Base-by-base conservation (phyloP, 2,329 filamentous ascomycete species). In the Botryosphaeria dothidea region DNA sequence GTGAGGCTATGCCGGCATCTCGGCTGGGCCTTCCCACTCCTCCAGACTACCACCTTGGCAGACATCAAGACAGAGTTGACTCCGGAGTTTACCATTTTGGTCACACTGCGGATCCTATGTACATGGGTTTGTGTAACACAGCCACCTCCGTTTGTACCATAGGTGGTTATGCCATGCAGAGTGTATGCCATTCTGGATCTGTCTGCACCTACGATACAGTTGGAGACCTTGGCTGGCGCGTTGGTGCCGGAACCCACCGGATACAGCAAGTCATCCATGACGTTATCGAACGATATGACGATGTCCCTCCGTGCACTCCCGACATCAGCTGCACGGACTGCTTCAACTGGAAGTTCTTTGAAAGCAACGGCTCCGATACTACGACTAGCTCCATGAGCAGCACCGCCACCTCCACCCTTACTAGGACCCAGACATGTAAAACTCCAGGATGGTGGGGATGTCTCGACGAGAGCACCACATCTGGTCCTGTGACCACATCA, bases 151-250 rank as follows among this genome's bases (percentile, higher is more conserved):
- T 90, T 11, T 98, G 95, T 77, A 95, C 93, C 0, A 88, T 96
- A 72, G 94, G 89, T 1, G 95, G 95, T 0, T 99, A 98, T 75
- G 93, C 95, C 1, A 86, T 99, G 83, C 93, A 99, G 78, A 91
- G 92, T 13, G 85, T 89, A n/a, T 99, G 95, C 71, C 95, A 98
- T 72, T 91, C 92, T 0, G 95, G 95, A 7, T 85, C 86, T 62
- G 90, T 95, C 75, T 98, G 95, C 72, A 87, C 91, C 0, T 99
- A 97, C 74, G 94, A 99, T 72, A 95, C 95, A 0, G 94, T 98
- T 29, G 88, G 85, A 36, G 93, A 97, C 75, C 90, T 94, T 73
- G 93, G 93, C 9, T 98, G 95, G 92, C 88, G 95, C 36, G 91
- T 97, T 4, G 93, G 92, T 15, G 89, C 97, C 62, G 91, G 92